Percentiles rank a stretch among this genome's conserved stretches.
phyloP scores from a whole-genome alignment of 805 yeast species.

The Candida krabiensis region DNA sequence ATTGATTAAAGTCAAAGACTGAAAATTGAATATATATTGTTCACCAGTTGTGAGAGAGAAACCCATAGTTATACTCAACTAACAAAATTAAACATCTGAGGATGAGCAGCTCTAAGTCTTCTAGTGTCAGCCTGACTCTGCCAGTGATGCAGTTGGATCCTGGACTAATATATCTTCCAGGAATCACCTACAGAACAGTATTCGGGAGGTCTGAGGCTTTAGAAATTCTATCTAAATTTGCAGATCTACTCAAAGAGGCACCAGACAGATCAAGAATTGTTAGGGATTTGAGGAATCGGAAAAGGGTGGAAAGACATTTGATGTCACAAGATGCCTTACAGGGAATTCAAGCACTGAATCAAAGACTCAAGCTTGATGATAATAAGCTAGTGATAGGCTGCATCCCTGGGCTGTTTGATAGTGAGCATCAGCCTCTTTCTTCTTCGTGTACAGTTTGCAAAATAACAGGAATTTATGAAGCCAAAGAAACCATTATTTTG shows the following conservation, averaged over 20 bases:
- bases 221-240: conserved; percentile 36
- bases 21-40: too few species aligned
- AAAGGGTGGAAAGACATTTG: neutral
- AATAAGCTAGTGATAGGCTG: conserved; percentile 25
- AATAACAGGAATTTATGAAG: conserved; percentile 47
- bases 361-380: conserved; percentile 4
- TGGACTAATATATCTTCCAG: conserved; percentile 54
- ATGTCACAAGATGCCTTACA: conserved; percentile 10
- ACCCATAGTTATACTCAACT: too few species aligned
- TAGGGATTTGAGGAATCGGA: neutral
- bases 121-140: conserved; percentile 13
- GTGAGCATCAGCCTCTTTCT: neutral
- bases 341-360: conserved; percentile 7
- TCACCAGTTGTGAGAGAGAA: too few species aligned
- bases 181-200: conserved; percentile 59
- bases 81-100: too few species aligned
- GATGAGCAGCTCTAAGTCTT: too few species aligned
- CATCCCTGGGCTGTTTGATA: conserved; percentile 28
- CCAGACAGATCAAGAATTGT: conserved; percentile 1
- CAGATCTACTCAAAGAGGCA: conserved; percentile 2
- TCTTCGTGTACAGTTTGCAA: conserved; percentile 43
- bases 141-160: conserved; percentile 23
- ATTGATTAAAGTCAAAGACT: too few species aligned
- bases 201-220: conserved; percentile 48
- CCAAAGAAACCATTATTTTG: conserved; percentile 41